Conservation (phyloP, 768 basidiomycete genomes). For the Boletellus ananiceps region DNA sequence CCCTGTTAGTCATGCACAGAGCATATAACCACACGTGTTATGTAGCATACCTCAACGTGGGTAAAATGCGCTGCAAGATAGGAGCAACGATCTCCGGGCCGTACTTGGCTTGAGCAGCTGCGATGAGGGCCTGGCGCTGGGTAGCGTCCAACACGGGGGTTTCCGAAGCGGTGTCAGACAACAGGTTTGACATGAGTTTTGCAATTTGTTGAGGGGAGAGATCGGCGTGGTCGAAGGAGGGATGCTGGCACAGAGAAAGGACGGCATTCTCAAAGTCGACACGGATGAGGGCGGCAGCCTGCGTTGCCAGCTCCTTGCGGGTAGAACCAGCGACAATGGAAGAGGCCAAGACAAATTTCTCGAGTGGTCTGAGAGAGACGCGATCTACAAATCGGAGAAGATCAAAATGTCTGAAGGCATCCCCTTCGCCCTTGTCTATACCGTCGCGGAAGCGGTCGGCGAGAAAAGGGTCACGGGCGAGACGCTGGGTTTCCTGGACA, state of each 20-base stretch:
- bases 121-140: constrained; percentile 72
- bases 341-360: constrained; percentile 71
- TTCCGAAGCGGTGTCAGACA: constrained; percentile 67
- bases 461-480: constrained; percentile 85
- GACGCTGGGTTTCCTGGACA: constrained; percentile 82
- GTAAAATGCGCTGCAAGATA: constrained; percentile 69
- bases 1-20: constrained; percentile 11
- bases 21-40: constrained; percentile 6
- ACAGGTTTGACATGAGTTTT: constrained; percentile 76
- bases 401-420: constrained; percentile 80
- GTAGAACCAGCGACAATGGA: constrained; percentile 64
- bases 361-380: constrained; percentile 73
- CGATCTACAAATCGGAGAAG: constrained; percentile 79
- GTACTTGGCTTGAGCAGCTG: constrained; percentile 73
- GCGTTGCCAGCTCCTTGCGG: constrained; percentile 51
- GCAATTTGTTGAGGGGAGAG: constrained; percentile 68
- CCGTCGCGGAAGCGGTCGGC: constrained; percentile 89
- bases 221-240: constrained; percentile 79
- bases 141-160: constrained; percentile 64
- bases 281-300: constrained; percentile 66
- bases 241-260: constrained; percentile 69
- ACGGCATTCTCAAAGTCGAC: constrained; percentile 77
- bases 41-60: constrained; percentile 61
- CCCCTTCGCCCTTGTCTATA: constrained; percentile 83
- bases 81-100: constrained; percentile 72